These are phyloP conservation scores for Penicillium egyptiacum DNA, from an alignment of 495 filamentous ascomycete genomes.

Conservation along the genomic window DNA sequence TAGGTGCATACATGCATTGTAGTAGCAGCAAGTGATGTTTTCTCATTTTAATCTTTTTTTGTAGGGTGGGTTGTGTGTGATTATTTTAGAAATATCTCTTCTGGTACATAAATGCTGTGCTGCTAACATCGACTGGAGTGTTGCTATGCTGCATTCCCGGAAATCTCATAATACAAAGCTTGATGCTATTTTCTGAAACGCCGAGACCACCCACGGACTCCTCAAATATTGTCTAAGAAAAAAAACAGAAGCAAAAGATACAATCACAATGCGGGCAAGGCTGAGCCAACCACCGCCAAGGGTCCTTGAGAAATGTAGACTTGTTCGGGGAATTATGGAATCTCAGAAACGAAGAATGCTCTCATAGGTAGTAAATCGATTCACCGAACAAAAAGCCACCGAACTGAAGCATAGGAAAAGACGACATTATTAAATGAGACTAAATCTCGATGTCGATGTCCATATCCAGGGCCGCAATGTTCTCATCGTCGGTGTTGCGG, in stretches of 20 bases:
- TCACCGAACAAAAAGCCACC: neutral
- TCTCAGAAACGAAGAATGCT: neutral
- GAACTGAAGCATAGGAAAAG: neutral
- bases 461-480: conserved; percentile 76
- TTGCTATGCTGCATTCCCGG: conserved; percentile 18
- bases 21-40: neutral
- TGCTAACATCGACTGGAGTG: neutral
- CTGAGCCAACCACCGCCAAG: neutral
- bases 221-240: conserved; percentile 11
- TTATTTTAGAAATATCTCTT: neutral
- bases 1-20: neutral
- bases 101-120: neutral
- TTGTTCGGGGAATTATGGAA: neutral
- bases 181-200: conserved; percentile 19
- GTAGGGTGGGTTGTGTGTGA: neutral
- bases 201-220: conserved; percentile 12
- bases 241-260: conserved; percentile 8
- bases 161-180: conserved; percentile 25
- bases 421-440: neutral
- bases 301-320: neutral
- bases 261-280: neutral
- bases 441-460: conserved; percentile 78
- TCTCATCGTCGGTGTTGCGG: conserved; percentile 79
- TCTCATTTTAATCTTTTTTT: neutral
- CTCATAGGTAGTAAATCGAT: neutral